A percentile compares a stretch with the other conserved stretches of the same genome.
Conservation (phyloP, 345 rosid species). For the Linum trigynum region DNA sequence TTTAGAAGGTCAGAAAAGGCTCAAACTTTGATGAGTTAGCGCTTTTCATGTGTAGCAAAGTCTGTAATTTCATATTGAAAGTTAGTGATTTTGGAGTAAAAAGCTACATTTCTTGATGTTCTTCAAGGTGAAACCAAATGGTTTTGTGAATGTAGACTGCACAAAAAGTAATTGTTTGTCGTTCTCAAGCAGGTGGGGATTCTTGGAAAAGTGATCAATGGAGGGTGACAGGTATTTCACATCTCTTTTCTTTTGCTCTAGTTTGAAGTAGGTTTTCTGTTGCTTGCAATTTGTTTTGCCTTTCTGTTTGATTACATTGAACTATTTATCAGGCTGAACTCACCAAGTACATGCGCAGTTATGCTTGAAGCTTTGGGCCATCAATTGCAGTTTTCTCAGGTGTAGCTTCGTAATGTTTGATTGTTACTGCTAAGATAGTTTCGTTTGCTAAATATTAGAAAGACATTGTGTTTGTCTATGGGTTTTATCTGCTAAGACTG, state of each 20-base stretch:
- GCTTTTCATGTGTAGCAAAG: not conserved
- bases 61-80: not conserved
- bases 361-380: constrained; percentile 66
- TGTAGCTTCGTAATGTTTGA: constrained; percentile 7
- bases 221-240: not conserved
- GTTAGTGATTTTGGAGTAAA: too few relatives aligned
- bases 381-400: constrained; percentile 75
- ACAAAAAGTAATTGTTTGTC: not conserved
- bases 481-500: too few relatives aligned
- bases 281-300: not conserved
- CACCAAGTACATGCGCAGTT: constrained; percentile 62
- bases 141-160: not conserved
- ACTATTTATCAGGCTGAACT: constrained; percentile 46
- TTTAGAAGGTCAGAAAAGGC: not conserved
- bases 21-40: not conserved
- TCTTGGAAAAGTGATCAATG: not conserved
- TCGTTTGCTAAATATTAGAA: not conserved
- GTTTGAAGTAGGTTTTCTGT: not conserved
- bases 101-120: too few relatives aligned
- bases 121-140: not conserved
- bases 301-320: too few relatives aligned
- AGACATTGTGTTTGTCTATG: too few relatives aligned
- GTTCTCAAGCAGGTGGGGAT: not conserved
- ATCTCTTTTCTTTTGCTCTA: too few relatives aligned
- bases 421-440: not conserved